Base-by-base conservation (phyloP, 345 rosid species). In the Syzygium grande region DNA sequence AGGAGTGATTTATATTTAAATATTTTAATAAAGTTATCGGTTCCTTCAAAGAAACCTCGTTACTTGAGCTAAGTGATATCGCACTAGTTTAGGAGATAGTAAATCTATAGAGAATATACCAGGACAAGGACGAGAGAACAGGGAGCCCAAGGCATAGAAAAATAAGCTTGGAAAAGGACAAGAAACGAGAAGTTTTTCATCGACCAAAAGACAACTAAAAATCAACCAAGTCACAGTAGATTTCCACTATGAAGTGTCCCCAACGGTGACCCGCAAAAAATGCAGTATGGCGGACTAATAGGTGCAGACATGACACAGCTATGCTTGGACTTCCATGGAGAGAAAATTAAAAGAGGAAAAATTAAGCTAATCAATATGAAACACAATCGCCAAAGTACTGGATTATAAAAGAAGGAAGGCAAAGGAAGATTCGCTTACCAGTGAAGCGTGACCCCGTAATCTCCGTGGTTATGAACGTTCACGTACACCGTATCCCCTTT, bases 401-500 rank as follows among this genome's bases (percentile, higher is more conserved):
- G 80, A 73, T 38, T 19, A 73, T 73, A 38, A 34, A 34, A 73
- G 49, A 4, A 68, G 63, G 23, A 34, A 34, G 49, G 46, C 41
- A 54, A 52, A 86, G 52, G 53, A 73, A n/a, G n/a, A 23, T 15
- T 51, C 27, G 10, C 30, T 59, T 88, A 90, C 93, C 93, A 90
- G 68, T 90, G 93, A 86, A 91, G 52, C 55, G 92, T 91, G 84
- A 91, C 88, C 23, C 90, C 91, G 54, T 86, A 90, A 22, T 79
- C 52, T n/a, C 90, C 91, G n/a, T 86, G 85, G 85, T 91, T 91
- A 10, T 85, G 86, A 25, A 88, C 90, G 79, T 89, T 90, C 30
- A 90, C 91, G 17, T 87, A 87, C 43, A 84, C 88, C 9, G 89
- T 91, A 58, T 91, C 92, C 13, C 92, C 93, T 68, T 89, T 90